Conservation (phyloP, 257 asterid species). For the Solanum lignicaule region DNA sequence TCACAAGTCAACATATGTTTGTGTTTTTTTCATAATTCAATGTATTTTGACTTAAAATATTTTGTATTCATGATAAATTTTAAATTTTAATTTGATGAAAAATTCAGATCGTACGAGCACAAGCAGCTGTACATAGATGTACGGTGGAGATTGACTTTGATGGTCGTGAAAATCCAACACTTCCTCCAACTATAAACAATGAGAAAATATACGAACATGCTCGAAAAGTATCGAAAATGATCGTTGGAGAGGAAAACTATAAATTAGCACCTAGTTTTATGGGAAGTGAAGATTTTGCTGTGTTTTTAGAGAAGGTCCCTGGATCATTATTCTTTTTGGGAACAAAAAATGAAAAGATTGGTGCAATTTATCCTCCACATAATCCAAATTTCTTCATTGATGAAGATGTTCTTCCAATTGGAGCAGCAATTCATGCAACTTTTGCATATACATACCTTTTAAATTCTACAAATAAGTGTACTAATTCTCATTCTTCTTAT, state of each 20-base stretch:
- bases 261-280: constrained; percentile 20
- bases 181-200: constrained; percentile 43
- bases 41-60: background rate
- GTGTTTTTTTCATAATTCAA: background rate
- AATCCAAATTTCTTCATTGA: constrained; percentile 37
- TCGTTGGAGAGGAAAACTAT: constrained; percentile 30
- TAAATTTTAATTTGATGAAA: background rate
- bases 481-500: background rate
- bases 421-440: constrained; percentile 47
- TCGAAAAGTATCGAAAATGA: constrained; percentile 11
- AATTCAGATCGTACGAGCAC: constrained; percentile 30
- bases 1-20: background rate
- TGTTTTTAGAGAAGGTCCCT: constrained; percentile 25
- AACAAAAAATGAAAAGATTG: constrained; percentile 19
- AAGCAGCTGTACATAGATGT: constrained; percentile 31
- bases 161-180: constrained; percentile 26
- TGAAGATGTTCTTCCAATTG: constrained; percentile 44
- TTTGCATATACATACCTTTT: constrained; percentile 36
- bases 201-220: constrained; percentile 20
- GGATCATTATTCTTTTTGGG: constrained; percentile 33
- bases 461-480: background rate
- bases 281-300: constrained; percentile 61
- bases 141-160: constrained; percentile 26
- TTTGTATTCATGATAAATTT: background rate
- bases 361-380: constrained; percentile 36